Evolutionary conservation across 305 asterid species (phyloP), one percentile per base, ranked within the genome.

Genomic region (Fraxinus nigra): DNA sequence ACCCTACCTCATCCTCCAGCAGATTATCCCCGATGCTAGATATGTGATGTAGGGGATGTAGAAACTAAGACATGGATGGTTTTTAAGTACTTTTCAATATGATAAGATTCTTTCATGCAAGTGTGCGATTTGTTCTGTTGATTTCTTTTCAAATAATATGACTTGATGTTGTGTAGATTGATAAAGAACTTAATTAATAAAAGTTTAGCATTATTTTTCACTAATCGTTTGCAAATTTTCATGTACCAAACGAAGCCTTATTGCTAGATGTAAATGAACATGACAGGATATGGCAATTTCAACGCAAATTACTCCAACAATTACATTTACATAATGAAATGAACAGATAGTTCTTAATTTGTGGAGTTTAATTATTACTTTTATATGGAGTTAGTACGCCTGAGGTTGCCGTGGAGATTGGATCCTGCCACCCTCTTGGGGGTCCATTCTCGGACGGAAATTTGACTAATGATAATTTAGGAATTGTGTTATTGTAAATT

Each of bases 1-100:
- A 90, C 89, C 10, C 91, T 92, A 46, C 94, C 94, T 69, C 93
- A 87, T 79, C 96, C 93, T 54, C 96, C 96, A 10, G 89, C 92
- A 7, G 96, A 92, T 84, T 84, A 88, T 87, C 93, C 96, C 38
- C 84, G 86, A 35, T 92, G 96, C 87, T 92, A 90, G 80, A 32
- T 22, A 65, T 38, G 59, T 81, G 73, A 10, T 54, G 13, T 16
- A 11, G 67, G 28, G 80, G 77, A 28, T 20, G 63, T 59, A 56
- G 87, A 72, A 48, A 79, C 65, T 67, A 80, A 88, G 78, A 38
- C 5, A 30, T 80, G 79, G 85, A 83, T 73, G 72, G 38, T 22
- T 61, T 79, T 70, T 77, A 20, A 43, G 51, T 43, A 54, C 65
- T 61, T 75, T 70, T 43, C 38, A 40, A 35, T 35, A 74, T 20